These are phyloP conservation scores for maize (Zea mays) DNA, from an alignment of 176 grass and related monocot species.

Conservation along the genomic window DNA sequence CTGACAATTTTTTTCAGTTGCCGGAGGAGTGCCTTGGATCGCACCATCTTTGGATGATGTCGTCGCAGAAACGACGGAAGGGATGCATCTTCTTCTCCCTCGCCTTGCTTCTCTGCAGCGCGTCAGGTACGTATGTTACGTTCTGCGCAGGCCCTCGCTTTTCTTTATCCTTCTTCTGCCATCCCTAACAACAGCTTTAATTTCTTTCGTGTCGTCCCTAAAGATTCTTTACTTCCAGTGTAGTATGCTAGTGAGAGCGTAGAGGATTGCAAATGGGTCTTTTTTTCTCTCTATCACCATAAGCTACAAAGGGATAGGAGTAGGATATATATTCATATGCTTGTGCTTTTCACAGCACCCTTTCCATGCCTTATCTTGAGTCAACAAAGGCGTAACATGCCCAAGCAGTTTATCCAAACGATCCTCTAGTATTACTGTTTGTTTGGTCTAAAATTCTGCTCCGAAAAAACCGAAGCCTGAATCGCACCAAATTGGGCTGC, in stretches of 20 bases:
- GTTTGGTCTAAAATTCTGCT: background rate
- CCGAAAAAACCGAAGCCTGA: background rate
- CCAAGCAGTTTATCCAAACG: background rate
- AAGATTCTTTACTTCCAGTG: constrained; percentile 46
- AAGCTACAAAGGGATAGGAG: constrained; percentile 5
- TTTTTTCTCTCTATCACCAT: background rate
- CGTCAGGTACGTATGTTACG: constrained; percentile 45
- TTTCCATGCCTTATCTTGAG: constrained; percentile 23
- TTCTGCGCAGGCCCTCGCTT: background rate
- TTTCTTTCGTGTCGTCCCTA: background rate
- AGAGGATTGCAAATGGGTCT: too few species aligned
- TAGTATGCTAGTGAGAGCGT: too few species aligned
- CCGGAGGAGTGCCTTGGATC: too few species aligned
- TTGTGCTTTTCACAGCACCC: constrained; percentile 16
- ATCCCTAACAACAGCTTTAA: background rate
- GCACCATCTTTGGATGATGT: constrained; percentile 37
- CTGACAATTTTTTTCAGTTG: too few species aligned
- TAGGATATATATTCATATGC: too few species aligned
- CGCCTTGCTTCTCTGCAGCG: constrained; percentile 38
- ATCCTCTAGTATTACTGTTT: background rate
- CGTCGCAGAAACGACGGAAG: constrained; percentile 49
- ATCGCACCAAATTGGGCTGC: background rate
- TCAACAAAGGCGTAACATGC: constrained; percentile 24
- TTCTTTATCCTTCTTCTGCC: background rate
- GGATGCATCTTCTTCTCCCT: constrained; percentile 44